Base-by-base conservation (phyloP, 495 filamentous ascomycete species). In the Hypoxylon lienhwacheense region DNA sequence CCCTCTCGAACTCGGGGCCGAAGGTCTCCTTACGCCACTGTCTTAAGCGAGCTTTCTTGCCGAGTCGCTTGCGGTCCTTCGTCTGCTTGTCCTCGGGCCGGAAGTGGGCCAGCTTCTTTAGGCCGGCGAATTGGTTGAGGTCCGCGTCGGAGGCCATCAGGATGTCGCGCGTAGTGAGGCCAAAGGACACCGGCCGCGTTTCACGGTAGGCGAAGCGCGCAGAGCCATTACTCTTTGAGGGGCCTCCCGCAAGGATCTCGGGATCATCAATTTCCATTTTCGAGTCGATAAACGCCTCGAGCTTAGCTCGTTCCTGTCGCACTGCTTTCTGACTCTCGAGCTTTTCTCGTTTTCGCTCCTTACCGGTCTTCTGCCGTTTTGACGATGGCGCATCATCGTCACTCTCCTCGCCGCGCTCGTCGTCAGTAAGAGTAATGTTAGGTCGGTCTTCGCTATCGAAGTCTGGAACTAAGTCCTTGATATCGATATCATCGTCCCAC, bases 401-500 rank as follows among this genome's bases (percentile, higher is more conserved):
- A 48, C 79, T 49, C 24, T 65, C 43, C 41, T 64, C 49, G 29
- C 53, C 40, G 12, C 70, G 40, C 24, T 70, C 53, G 1, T 69
- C 59, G 44, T 84, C 78, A 2, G 82, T 80, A 2, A 85, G 69
- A 1, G 75, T 73, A 36, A 86, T 68, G 0, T 70, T 65, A 16
- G 84, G 81, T 8, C 76, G 77, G 7, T 73, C 67, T 15, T 67
- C 70, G 22, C 84, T 84, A 10, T 88, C 81, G 63, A 95, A 97
- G 50, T 93, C 89, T 1, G 91, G 90, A 29, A 96, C 71, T 21
- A 98, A 71, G 67, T 98, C 92, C 20, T 84, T 87, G 72, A 97
- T 97, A 62, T 96, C 91, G 62, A 97, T 96, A 63, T 98, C 93
- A 59, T 96, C 90, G 51, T 95, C 88, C 89, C 91, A 98, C 47